A percentile compares a stretch with the other conserved stretches of the same genome.
These are phyloP conservation scores for Boletus coccyginus DNA, from an alignment of 768 basidiomycete genomes.

Conservation along the genomic window DNA sequence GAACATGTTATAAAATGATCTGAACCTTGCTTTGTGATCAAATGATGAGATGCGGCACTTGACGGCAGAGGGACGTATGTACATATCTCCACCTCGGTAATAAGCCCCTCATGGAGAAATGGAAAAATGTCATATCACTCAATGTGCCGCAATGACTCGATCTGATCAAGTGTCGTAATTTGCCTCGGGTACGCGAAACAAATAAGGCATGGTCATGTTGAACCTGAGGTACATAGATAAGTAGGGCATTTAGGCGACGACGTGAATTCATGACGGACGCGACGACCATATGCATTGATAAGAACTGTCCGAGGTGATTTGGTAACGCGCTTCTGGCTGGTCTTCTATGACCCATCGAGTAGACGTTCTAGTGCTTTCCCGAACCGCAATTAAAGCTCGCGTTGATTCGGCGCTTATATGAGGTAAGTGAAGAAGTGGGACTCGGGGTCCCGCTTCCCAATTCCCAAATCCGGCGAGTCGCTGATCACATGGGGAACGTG, in stretches of 20 bases:
- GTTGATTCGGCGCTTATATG: not conserved
- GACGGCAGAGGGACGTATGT: not conserved
- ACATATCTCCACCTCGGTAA: not conserved
- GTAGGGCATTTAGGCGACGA: not conserved
- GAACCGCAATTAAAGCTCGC: slow-evolving; percentile 9
- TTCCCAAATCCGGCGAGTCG: not conserved
- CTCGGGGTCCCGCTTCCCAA: not conserved
- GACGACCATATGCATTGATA: slow-evolving; percentile 6
- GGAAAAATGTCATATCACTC: slow-evolving; percentile 1
- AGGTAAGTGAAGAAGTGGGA: slow-evolving; percentile 7
- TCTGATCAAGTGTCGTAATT: not conserved
- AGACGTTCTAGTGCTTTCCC: not conserved
- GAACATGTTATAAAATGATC: not conserved
- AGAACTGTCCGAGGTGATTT: not conserved
- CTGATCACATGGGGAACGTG: not conserved
- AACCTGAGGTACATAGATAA: not conserved
- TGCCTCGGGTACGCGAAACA: not conserved
- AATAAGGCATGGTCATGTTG: slow-evolving; percentile 4
- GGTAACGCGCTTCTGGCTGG: slow-evolving; percentile 7
- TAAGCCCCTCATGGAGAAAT: slow-evolving; percentile 5
- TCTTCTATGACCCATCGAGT: not conserved
- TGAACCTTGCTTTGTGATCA: not conserved
- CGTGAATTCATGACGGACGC: not conserved
- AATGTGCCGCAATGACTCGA: not conserved
- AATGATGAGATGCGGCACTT: not conserved